Evolutionary conservation across 495 filamentous ascomycete species (phyloP).

Genomic region (Xylaria curta): DNA sequence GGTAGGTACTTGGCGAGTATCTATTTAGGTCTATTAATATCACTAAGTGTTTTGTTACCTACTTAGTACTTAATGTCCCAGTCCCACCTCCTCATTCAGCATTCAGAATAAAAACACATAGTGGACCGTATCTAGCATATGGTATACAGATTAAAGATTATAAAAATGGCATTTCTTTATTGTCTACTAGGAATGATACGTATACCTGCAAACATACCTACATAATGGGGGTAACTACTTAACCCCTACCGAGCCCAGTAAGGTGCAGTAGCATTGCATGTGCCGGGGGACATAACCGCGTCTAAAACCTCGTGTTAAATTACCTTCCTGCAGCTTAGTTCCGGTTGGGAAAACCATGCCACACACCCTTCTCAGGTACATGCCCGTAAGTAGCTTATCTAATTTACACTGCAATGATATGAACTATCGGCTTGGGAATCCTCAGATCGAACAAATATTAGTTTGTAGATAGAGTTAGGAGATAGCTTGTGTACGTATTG

Average conservation of each 20-base stretch:
- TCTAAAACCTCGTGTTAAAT: constrained; percentile 24
- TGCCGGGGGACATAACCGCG: constrained; percentile 20
- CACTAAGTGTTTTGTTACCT: neutral
- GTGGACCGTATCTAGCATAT: neutral
- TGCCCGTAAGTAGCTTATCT: no score
- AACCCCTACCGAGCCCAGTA: neutral
- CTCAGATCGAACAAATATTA: neutral
- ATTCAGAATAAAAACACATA: neutral
- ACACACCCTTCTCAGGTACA: no score
- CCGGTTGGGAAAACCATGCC: neutral
- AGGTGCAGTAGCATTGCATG: constrained; percentile 21
- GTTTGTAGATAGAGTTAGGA: neutral
- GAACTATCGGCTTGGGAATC: neutral
- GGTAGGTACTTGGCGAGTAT: neutral
- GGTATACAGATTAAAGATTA: no score
- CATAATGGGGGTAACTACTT: neutral
- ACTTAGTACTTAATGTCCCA: neutral
- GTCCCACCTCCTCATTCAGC: neutral
- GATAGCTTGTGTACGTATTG: neutral
- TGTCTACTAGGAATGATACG: neutral
- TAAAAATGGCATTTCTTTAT: neutral
- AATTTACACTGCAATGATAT: no score
- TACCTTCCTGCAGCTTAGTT: neutral
- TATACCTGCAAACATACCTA: neutral
- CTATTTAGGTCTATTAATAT: neutral